Evolutionary conservation across 257 asterid genomes (phyloP).

Genomic region (Solanum medicagineum): DNA sequence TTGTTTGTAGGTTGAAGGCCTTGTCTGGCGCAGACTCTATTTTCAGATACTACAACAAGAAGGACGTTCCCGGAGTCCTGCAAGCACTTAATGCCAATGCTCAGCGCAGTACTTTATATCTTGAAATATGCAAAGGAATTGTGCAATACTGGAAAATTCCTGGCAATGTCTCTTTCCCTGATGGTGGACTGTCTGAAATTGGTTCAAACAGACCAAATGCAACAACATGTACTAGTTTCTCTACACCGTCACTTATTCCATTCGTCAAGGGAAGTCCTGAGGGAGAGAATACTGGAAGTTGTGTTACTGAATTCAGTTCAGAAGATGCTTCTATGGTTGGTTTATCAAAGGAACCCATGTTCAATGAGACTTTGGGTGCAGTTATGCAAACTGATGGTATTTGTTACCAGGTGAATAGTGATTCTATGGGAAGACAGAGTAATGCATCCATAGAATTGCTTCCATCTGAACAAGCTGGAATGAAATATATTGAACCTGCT

Average conservation of each 20-base stretch:
- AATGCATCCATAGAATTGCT: not conserved
- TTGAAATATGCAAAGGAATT: constrained; percentile 59
- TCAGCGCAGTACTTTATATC: constrained; percentile 30
- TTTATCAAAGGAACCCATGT: constrained; percentile 4
- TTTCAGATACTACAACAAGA: constrained; percentile 43
- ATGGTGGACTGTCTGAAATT: constrained; percentile 15
- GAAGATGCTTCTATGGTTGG: constrained; percentile 5
- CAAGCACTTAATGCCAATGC: constrained; percentile 29
- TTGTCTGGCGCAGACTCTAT: constrained; percentile 25
- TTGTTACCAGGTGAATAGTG: not conserved
- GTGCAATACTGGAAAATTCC: constrained; percentile 53
- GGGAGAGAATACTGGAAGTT: constrained; percentile 25
- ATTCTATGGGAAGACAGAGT: constrained; percentile 7
- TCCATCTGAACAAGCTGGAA: constrained; percentile 4
- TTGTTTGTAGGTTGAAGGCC: constrained; percentile 43
- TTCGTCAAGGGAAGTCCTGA: constrained; percentile 15
- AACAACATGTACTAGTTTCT: constrained; percentile 14
- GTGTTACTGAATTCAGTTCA: constrained; percentile 10
- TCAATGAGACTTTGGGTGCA: constrained; percentile 4
- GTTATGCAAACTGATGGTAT: not conserved
- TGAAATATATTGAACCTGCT: constrained; percentile 4
- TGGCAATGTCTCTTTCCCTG: constrained; percentile 10
- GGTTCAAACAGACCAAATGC: constrained; percentile 3
- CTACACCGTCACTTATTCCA: constrained; percentile 6
- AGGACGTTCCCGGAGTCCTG: constrained; percentile 45